Base-by-base conservation (phyloP, 2,329 filamentous ascomycete genomes). In the Aspergillus texensis region DNA sequence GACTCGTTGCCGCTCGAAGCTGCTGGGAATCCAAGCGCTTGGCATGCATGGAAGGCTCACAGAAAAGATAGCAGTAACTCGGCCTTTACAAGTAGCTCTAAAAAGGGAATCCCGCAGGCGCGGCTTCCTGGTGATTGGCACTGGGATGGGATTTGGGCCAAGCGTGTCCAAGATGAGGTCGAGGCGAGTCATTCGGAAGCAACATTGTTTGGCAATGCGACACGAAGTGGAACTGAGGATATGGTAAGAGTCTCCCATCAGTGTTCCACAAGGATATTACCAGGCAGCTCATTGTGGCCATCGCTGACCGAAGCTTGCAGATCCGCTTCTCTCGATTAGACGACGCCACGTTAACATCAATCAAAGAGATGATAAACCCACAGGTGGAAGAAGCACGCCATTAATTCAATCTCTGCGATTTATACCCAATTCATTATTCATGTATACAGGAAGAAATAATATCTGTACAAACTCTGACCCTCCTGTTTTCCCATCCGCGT, bases 131-230 rank as follows among this genome's bases (percentile, higher is more conserved):
- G 91, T 8, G 91, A 96, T 71, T 98, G 94, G 94, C 96, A 96
- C 74, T 98, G 94, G 94, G 93, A 97, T 72, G 94, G 94, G 0
- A 94, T 98, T 0, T 99, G 94, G 94, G 92, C 96, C 75, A 90
- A 94, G 67, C 86, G 94, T 60, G 94, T 97, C 1, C 89, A 88
- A 77, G 91, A 90, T 76, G 91, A 91, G 21, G 87, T 97, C 50
- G 86, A 89, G 57, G 84, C 86, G 11, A 96, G 93, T 72, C 80
- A 93, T 57, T 91, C 92, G 1, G 94, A 98, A 69, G 82, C 88
- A 1, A 89, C 92, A 5, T 79, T 98, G 28, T 98, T 89, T 79
- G 92, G 93, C 6, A 84, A 84, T 63, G 81, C 82, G 6, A 83
- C 84, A 50, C 79, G 81, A 34, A 79, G 72, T 48, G 80, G 72